Evolutionary conservation across 108 stramenopile genomes (phyloP), one percentile per base, ranked within the genome.

Genomic region (Nitzschia putrida): DNA sequence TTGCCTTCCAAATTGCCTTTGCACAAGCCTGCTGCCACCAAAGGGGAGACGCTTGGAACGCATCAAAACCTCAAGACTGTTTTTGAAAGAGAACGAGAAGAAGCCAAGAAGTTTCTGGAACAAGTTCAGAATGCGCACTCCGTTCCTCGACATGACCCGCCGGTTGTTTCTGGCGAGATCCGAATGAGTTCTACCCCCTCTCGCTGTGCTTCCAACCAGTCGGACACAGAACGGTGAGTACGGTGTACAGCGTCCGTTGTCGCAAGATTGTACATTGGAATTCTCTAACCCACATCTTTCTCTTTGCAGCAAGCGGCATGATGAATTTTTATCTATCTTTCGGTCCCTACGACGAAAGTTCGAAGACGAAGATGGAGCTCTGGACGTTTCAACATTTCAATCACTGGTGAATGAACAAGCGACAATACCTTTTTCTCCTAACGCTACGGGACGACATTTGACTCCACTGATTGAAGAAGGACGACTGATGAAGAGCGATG

Each of bases 401-500:
- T 21, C 25, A 24, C 34, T 60, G 10, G 37, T 66, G 22, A 29
- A 57, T 42, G 4, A 42, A 22, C 0, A 55, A 22, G 38, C 69
- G 13, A 20, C 34, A 7, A 58, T 41, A 24, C 29, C 63, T 7
- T 77, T 69, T 51, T 40, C 69, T n/a, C 5, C 14, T 13, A 18
- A 52, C 7, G 76, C 70, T 24, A 16, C 71, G 7, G 61, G 71
- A 22, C 20, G 25, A 7, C 60, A 71, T 51, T 10, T 77, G 13
- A 49, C 64, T 0, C 34, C 26, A 11, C 44, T 71, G 16, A 66
- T 39, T 39, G 56, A 66, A n/a, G 61, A 77, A 52, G 76, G 76
- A 29, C 70, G 66, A 55, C 39, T 77, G 4, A 71, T 77, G 76
- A 65, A 57, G 64, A 77, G 69, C 37, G 76, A 77, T 42, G 76